These are phyloP conservation scores for Ascochyta lentis DNA, from an alignment of 2,329 filamentous ascomycete species.

Conservation along the genomic window DNA sequence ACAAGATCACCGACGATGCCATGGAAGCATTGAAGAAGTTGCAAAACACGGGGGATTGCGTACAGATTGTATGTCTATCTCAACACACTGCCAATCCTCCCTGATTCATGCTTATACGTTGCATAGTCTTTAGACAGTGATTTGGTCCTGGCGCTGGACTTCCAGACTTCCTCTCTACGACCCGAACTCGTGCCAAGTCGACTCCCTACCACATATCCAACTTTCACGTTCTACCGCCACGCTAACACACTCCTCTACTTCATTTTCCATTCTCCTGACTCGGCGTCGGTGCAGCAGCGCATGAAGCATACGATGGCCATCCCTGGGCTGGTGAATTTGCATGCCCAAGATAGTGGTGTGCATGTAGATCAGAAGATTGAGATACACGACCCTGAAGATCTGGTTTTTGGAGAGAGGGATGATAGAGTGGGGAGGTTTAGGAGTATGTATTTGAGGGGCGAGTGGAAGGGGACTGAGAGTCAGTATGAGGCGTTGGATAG, in stretches of 20 bases:
- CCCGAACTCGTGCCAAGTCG: slow-evolving; percentile 11
- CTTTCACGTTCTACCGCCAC: slow-evolving; percentile 40
- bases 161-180: slow-evolving; percentile 1
- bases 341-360: slow-evolving; percentile 30
- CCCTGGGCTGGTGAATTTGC: slow-evolving; percentile 36
- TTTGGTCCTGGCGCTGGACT: slow-evolving; percentile 23
- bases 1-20: slow-evolving; percentile 30
- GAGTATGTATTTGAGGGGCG: slow-evolving; percentile 29
- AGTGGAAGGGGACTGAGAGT: slow-evolving; percentile 31
- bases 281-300: slow-evolving; percentile 30
- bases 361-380: slow-evolving; percentile 37
- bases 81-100: background rate
- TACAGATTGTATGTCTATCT: slow-evolving; percentile 29
- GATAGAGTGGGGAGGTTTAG: slow-evolving; percentile 28
- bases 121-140: slow-evolving; percentile 26
- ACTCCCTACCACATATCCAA: slow-evolving; percentile 26
- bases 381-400: slow-evolving; percentile 34
- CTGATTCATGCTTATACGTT: background rate
- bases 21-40: slow-evolving; percentile 25
- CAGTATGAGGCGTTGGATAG: slow-evolving; percentile 25
- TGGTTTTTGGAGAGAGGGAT: slow-evolving; percentile 26
- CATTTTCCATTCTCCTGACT: slow-evolving; percentile 36
- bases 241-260: slow-evolving; percentile 27
- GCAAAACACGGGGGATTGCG: slow-evolving; percentile 12
- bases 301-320: slow-evolving; percentile 43